Conservation (phyloP, 495 filamentous ascomycete species). For the Podospora fimiseda region DNA sequence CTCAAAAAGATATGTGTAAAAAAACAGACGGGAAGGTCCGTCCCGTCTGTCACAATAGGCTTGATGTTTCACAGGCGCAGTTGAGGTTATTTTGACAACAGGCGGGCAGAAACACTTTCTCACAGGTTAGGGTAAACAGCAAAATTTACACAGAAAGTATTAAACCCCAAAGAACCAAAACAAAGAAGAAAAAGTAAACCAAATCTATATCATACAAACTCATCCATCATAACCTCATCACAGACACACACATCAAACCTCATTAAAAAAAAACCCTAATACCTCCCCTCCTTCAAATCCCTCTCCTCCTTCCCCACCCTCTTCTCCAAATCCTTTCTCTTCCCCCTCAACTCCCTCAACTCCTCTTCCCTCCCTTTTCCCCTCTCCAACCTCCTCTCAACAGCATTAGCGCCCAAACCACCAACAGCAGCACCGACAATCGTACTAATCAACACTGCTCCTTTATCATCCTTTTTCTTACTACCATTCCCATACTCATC, state of each 20-base stretch:
- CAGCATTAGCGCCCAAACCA: slow-evolving; percentile 40
- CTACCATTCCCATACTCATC: neutral
- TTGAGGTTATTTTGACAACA: too few species aligned
- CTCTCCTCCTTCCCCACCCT: slow-evolving; percentile 2
- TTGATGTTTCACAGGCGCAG: too few species aligned
- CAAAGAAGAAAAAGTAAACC: too few species aligned
- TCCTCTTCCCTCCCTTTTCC: neutral
- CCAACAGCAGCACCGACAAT: slow-evolving; percentile 41
- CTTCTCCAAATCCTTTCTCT: neutral
- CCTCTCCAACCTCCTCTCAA: slow-evolving; percentile 37
- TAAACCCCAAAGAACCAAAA: too few species aligned
- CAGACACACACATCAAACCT: neutral
- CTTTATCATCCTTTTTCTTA: neutral
- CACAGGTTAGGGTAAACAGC: too few species aligned
- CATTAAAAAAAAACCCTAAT: neutral
- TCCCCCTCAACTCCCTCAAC: slow-evolving; percentile 1
- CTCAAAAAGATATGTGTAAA: too few species aligned
- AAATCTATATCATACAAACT: neutral
- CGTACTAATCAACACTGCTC: slow-evolving; percentile 27
- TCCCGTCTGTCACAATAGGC: too few species aligned
- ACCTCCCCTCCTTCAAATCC: slow-evolving; percentile 3
- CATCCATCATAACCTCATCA: neutral
- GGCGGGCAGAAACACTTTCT: too few species aligned
- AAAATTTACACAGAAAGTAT: too few species aligned
- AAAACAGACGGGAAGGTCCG: too few species aligned